Conservation (phyloP, 345 rosid species). For the Stellera chamaejasme region DNA sequence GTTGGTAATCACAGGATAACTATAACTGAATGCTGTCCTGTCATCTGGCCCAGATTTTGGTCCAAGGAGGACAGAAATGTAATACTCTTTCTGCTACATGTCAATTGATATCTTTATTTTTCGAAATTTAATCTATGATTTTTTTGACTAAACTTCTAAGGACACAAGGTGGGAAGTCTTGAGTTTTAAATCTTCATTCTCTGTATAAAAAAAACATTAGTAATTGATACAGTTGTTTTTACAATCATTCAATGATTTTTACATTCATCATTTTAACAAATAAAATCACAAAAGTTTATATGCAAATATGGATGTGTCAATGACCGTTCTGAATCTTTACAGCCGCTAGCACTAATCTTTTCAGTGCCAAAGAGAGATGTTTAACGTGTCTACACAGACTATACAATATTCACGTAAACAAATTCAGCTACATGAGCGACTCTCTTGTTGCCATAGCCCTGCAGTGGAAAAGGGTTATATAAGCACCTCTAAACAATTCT, state of each 20-base stretch:
- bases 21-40: background rate
- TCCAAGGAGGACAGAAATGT: no score
- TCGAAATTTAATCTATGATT: no score
- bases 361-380: background rate
- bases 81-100: no score
- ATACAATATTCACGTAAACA: no score
- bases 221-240: no score
- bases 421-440: background rate
- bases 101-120: no score
- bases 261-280: background rate
- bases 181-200: no score
- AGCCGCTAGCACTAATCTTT: background rate
- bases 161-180: no score
- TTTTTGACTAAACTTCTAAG: no score
- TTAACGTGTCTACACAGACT: background rate
- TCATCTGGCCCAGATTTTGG: background rate
- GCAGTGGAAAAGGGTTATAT: background rate
- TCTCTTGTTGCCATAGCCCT: conserved; percentile 13
- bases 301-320: background rate
- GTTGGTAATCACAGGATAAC: background rate
- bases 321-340: background rate
- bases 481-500: background rate
- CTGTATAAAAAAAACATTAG: no score
- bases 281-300: background rate
- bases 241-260: no score